Evolutionary conservation across 768 basidiomycete genomes (phyloP).

Genomic region (Hydnomerulius pinastri): DNA sequence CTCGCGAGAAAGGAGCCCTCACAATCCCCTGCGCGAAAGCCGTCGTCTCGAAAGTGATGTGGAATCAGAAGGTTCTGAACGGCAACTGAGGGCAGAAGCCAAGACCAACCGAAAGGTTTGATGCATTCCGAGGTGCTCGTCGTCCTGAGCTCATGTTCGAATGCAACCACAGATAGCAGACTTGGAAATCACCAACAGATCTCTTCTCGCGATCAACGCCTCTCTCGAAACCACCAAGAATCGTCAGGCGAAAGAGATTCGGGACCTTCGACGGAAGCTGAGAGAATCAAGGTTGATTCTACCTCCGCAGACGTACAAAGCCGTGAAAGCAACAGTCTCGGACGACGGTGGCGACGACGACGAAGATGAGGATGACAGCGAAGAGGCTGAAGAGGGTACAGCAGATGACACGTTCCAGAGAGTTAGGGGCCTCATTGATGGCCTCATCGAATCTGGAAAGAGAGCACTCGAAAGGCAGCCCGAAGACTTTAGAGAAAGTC

Average conservation of each 20-base stretch:
- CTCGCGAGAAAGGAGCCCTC: conserved; percentile 20
- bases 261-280: conserved; percentile 78
- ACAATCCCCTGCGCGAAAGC: conserved; percentile 11
- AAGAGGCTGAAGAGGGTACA: conserved; percentile 40
- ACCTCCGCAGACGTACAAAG: conserved; percentile 63
- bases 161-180: conserved; percentile 71
- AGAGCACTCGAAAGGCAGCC: conserved; percentile 61
- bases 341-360: conserved; percentile 43
- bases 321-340: conserved; percentile 51
- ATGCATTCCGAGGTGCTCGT: conserved; percentile 1
- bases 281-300: conserved; percentile 81
- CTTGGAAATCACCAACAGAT: conserved; percentile 87
- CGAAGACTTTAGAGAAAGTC: conserved; percentile 50
- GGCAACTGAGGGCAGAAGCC: conserved; percentile 66
- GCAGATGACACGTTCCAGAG: conserved; percentile 63
- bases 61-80: conserved; percentile 40
- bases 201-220: conserved; percentile 82
- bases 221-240: conserved; percentile 80
- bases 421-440: conserved; percentile 63
- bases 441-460: conserved; percentile 57
- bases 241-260: conserved; percentile 81
- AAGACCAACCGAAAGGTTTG: conserved; percentile 86
- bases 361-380: conserved; percentile 41
- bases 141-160: conserved; percentile 1
- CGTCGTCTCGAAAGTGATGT: conserved; percentile 35